phyloP scores from a whole-genome alignment of 306 rosid species.

The Inga laurina region DNA sequence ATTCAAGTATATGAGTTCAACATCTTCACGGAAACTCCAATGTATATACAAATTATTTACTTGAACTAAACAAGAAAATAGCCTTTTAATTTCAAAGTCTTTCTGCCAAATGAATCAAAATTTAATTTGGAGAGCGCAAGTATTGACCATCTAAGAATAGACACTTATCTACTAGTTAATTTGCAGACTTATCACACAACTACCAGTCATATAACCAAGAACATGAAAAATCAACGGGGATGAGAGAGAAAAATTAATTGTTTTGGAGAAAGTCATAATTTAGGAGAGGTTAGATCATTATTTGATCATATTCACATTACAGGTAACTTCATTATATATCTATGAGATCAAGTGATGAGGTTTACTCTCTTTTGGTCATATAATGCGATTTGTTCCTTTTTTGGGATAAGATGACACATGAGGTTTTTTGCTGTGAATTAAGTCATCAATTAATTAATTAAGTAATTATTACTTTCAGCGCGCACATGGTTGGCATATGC shows the following conservation, averaged over 20 bases:
- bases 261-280: neutral
- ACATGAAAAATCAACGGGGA: neutral
- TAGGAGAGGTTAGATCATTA: neutral
- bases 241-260: too few relatives aligned
- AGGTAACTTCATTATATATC: too few relatives aligned
- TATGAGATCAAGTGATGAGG: neutral
- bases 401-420: neutral
- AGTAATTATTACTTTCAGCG: too few relatives aligned
- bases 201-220: neutral
- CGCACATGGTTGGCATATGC: too few relatives aligned
- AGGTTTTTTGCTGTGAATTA: neutral
- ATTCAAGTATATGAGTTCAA: neutral
- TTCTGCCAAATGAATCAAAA: neutral
- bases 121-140: neutral
- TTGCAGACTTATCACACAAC: neutral
- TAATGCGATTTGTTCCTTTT: neutral
- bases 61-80: neutral
- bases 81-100: neutral
- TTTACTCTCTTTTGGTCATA: neutral
- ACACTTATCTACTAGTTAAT: neutral
- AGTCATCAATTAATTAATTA: too few relatives aligned
- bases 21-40: neutral
- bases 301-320: neutral
- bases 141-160: neutral
- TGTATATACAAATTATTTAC: neutral